phyloP scores from a whole-genome alignment of 257 asterid species.

The Ophiorrhiza pumila region DNA sequence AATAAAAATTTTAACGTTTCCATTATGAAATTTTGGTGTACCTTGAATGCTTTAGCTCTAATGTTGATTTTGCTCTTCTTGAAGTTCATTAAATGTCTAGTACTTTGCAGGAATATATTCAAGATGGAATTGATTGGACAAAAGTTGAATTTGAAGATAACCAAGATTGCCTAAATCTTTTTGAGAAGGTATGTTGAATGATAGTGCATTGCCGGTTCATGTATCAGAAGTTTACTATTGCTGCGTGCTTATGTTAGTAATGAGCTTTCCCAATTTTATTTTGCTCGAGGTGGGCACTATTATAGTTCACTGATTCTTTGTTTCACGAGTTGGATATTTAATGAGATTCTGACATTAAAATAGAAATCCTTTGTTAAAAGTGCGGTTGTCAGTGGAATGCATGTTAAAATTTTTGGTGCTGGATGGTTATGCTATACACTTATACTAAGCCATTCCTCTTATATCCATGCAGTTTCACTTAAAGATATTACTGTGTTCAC shows the following conservation, averaged over 20 bases:
- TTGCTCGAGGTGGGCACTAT: background rate
- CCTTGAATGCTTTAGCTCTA: background rate
- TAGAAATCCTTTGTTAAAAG: background rate
- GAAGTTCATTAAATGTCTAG: conserved; percentile 14
- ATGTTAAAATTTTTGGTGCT: background rate
- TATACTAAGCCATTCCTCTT: background rate
- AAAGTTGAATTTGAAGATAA: conserved; percentile 97
- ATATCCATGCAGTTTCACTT: background rate
- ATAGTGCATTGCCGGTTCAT: conserved; percentile 1
- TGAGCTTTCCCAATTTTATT: conserved; percentile 11
- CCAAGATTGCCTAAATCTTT: conserved; percentile 91
- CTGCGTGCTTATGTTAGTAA: background rate
- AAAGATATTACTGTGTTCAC: background rate
- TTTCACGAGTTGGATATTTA: background rate
- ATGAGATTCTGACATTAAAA: background rate
- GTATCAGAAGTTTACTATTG: background rate
- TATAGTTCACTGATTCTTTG: background rate
- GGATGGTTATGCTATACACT: background rate
- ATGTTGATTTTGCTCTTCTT: background rate
- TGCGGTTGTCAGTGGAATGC: background rate
- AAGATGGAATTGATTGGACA: conserved; percentile 99
- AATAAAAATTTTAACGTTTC: background rate
- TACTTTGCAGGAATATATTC: conserved; percentile 76
- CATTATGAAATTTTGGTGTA: background rate
- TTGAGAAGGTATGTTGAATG: conserved; percentile 75